A percentile compares a stretch with the other conserved stretches of the same genome.
phyloP scores from a whole-genome alignment of 2,329 filamentous ascomycete species.

The Aspergillus oerlinghausenensis region DNA sequence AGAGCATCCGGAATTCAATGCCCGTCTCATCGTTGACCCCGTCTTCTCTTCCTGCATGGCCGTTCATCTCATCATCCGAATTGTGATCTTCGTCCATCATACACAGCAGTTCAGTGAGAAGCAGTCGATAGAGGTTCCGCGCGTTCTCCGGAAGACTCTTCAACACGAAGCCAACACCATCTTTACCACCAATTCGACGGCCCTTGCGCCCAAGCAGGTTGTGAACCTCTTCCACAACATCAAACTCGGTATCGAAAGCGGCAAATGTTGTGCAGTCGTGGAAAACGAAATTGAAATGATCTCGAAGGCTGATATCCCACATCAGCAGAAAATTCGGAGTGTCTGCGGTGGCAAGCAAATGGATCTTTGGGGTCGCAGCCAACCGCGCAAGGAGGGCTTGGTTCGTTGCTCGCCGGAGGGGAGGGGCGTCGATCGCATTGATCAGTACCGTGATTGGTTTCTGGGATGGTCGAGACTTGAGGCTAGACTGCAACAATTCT shows the following conservation, averaged over 20 bases:
- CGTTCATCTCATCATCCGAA: conserved; percentile 48
- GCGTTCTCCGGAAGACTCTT: conserved; percentile 90
- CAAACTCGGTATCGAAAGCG: conserved; percentile 67
- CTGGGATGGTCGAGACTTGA: conserved; percentile 47
- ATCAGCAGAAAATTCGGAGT: conserved; percentile 81
- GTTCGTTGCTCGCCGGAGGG: conserved; percentile 65
- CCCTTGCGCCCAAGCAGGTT: conserved; percentile 77
- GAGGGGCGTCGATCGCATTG: conserved; percentile 78
- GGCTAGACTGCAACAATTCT: conserved; percentile 58
- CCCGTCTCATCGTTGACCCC: conserved; percentile 47
- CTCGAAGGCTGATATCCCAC: conserved; percentile 83
- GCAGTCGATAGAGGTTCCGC: conserved; percentile 74
- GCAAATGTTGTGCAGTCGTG: conserved; percentile 92
- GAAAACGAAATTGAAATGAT: conserved; percentile 79
- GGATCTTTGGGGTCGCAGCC: conserved; percentile 66
- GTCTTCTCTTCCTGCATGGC: conserved; percentile 24
- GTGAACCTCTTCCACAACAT: conserved; percentile 86
- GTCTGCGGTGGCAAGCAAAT: conserved; percentile 75
- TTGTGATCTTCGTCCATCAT: conserved; percentile 53
- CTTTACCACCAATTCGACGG: conserved; percentile 76
- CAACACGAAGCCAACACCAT: conserved; percentile 87
- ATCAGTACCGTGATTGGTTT: conserved; percentile 63
- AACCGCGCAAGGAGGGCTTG: conserved; percentile 74
- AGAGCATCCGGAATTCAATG: conserved; percentile 85
- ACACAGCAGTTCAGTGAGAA: conserved; percentile 79